A percentile compares a stretch with the other conserved stretches of the same genome.
Conservation (phyloP, 257 asterid species). For the Penstemon barbatus region DNA sequence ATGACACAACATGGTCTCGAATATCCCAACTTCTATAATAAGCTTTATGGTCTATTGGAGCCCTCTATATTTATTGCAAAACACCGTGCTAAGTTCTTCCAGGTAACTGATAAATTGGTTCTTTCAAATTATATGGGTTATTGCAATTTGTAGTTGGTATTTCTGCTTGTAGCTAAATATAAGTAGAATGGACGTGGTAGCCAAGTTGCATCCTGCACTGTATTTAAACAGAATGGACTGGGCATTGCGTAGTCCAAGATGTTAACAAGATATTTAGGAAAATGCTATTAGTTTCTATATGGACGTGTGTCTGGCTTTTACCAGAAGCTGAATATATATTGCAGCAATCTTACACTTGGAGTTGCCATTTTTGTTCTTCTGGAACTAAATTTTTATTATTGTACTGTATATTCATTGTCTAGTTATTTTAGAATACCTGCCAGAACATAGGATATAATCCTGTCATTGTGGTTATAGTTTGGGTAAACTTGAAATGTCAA, state of each 20-base stretch:
- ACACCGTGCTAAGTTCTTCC: slow-evolving; percentile 81
- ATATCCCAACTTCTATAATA: slow-evolving; percentile 86
- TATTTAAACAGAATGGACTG: slow-evolving; percentile 4
- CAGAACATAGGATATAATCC: background rate
- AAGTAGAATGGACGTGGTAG: slow-evolving; percentile 17
- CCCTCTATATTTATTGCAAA: slow-evolving; percentile 88
- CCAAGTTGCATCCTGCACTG: background rate
- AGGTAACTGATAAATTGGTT: slow-evolving; percentile 41
- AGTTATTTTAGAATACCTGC: background rate
- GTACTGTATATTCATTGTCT: background rate
- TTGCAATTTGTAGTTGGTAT: background rate
- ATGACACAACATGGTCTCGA: slow-evolving; percentile 96
- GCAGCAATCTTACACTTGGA: background rate
- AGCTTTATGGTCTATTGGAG: slow-evolving; percentile 83
- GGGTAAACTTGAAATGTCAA: background rate
- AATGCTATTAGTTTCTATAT: slow-evolving; percentile 2
- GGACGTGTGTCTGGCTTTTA: background rate
- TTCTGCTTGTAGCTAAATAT: slow-evolving; percentile 14
- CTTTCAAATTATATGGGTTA: slow-evolving; percentile 7
- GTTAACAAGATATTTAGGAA: background rate
- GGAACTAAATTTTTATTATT: background rate
- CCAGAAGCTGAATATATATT: slow-evolving; percentile 11
- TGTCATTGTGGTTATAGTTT: background rate
- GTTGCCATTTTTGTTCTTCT: slow-evolving; percentile 4
- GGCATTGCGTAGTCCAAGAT: background rate